These are phyloP conservation scores for Dryas alaskensis DNA, from an alignment of 306 rosid genomes.

Conservation along the genomic window DNA sequence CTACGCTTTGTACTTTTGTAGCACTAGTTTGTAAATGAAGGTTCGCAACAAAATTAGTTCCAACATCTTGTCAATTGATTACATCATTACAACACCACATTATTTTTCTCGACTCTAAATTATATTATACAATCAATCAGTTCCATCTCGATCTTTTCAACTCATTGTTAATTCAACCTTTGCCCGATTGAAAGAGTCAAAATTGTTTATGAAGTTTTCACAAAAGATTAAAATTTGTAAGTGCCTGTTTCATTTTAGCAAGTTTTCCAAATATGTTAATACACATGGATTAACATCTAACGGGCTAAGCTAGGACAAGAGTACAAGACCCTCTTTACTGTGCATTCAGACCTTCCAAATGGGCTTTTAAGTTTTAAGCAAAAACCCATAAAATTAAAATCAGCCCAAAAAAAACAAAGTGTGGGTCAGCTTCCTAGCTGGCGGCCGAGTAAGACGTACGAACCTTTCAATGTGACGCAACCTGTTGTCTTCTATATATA, in stretches of 20 bases:
- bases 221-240: no score
- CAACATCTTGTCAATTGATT: not conserved
- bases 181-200: no score
- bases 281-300: no score
- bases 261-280: no score
- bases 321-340: not conserved
- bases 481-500: slow-evolving; percentile 1
- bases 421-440: slow-evolving; percentile 18
- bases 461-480: slow-evolving; percentile 19
- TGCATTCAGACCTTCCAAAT: not conserved
- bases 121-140: no score
- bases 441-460: slow-evolving; percentile 10
- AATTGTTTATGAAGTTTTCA: no score
- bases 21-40: not conserved
- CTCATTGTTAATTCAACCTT: no score
- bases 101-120: no score
- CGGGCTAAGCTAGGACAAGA: not conserved
- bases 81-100: no score
- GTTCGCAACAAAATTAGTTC: not conserved
- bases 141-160: no score
- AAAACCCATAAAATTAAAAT: not conserved
- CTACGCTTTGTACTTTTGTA: not conserved
- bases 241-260: no score
- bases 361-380: not conserved
- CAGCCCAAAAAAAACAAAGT: not conserved